Percentiles rank a stretch among this genome's conserved stretches.
Evolutionary conservation across 2,329 filamentous ascomycete genomes (phyloP).

Genomic region (Neopestalotiopsis sp.): DNA sequence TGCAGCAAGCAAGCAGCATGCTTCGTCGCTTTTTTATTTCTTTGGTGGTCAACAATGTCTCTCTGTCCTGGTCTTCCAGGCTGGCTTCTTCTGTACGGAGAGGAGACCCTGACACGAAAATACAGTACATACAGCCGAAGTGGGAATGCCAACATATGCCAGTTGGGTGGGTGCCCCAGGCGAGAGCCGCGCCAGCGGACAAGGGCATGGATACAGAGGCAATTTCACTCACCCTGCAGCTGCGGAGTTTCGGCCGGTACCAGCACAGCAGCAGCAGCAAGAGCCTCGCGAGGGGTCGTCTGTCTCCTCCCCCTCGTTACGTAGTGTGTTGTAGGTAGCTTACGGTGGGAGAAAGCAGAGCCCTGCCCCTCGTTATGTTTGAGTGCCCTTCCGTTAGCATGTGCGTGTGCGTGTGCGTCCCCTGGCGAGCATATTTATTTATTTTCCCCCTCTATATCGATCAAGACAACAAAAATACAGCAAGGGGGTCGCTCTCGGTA

Average conservation of each 20-base stretch:
- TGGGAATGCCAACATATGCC: not conserved
- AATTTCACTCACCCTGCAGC: not conserved
- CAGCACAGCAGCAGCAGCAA: not conserved
- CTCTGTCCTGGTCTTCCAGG: too few relatives aligned
- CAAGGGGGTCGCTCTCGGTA: not conserved
- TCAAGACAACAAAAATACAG: not conserved
- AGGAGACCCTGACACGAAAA: too few relatives aligned
- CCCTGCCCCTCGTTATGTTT: not conserved
- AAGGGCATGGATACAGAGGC: not conserved
- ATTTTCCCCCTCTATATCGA: too few relatives aligned
- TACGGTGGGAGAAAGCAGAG: not conserved
- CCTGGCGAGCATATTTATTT: not conserved
- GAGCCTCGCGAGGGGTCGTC: not conserved
- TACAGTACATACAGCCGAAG: not conserved
- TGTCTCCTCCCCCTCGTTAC: not conserved
- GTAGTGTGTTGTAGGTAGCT: not conserved
- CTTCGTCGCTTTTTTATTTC: not conserved
- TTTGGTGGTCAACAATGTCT: too few relatives aligned
- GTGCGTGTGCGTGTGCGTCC: not conserved
- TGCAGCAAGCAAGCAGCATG: not conserved
- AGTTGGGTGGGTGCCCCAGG: not conserved
- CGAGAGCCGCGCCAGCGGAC: not conserved
- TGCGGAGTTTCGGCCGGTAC: constrained; percentile 2
- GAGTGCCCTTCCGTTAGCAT: not conserved
- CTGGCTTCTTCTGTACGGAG: too few relatives aligned